Evolutionary conservation across 192 early-diverging fungal species (phyloP), one percentile per base, ranked within the genome.

Genomic region (Rhizoclosmatium globosum): DNA sequence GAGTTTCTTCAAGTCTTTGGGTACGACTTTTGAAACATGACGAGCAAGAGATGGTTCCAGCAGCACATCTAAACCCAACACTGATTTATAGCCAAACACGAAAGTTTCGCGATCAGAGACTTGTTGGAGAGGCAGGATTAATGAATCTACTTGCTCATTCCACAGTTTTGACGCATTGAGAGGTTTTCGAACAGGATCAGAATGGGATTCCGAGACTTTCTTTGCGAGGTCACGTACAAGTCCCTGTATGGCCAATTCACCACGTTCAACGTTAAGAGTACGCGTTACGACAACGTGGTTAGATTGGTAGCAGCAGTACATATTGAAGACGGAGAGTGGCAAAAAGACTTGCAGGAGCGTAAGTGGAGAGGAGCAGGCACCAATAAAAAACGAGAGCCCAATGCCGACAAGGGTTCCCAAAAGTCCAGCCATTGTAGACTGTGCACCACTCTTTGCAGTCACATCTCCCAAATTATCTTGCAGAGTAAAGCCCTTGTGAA

Each of bases 381-480:
- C 72, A 74, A 64, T 64, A 17, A 74, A 47, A 44, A 46, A 74
- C 3, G 82, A 82, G 41, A 82, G 53, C 48, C 74, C 68, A 19
- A 92, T 68, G 47, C 91, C 88, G 1, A 68, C 45, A 43, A 86
- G 88, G 3, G 87, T 94, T 64, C 94, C 95, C 9, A 94, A 68
- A 19, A 96, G 85, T 15, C 95, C 94, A 3, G 95, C 95, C 3
- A 93, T 90, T 1, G 95, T 96, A 1, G 86, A 78, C 76, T 96
- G 95, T 21, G 94, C 94, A 7, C 94, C 95, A 11, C 88, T 81
- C 73, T 96, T 96, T 58, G 90, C 95, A 2, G 94, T 96, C 58
- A 96, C 84, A 62, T 96, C 95, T 43, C 95, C 95, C 42, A 96
- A 80, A 70, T 95, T 96, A 77, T 95, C 91, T 59, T 89, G 82